phyloP scores from a whole-genome alignment of 768 basidiomycete species.

The Trametes coccinea region DNA sequence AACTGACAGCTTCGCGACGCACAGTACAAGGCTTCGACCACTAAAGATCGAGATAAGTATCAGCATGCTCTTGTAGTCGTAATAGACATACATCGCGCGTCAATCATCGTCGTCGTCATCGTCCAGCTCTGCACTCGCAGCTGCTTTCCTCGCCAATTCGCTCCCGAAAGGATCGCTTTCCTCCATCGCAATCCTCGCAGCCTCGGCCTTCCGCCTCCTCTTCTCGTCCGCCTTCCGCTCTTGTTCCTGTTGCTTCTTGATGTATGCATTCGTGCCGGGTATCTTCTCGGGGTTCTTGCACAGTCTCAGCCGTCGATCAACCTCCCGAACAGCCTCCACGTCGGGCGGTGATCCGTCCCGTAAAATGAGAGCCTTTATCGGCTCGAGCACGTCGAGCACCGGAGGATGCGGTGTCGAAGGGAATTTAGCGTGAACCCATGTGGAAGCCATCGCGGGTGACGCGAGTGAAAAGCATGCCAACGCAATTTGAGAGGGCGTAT shows the following conservation, averaged over 20 bases:
- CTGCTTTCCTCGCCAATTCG: conserved; percentile 39
- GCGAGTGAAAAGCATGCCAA: conserved; percentile 74
- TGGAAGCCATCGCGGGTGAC: conserved; percentile 54
- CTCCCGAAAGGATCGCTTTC: conserved; percentile 74
- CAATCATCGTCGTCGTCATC: conserved; percentile 50
- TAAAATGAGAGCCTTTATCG: conserved; percentile 58
- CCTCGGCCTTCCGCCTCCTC: conserved; percentile 46
- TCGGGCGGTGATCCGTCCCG: conserved; percentile 63
- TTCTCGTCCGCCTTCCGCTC: conserved; percentile 71
- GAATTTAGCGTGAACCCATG: conserved; percentile 58
- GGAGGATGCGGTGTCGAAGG: conserved; percentile 20
- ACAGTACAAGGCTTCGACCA: neutral
- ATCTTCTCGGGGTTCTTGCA: conserved; percentile 98
- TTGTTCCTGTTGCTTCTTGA: conserved; percentile 68
- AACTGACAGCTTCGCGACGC: conserved; percentile 2
- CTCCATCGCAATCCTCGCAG: conserved; percentile 55
- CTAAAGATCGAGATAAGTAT: neutral
- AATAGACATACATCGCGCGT: conserved; percentile 4
- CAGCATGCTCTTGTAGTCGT: neutral
- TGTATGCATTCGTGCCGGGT: conserved; percentile 81
- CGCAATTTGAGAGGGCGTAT: conserved; percentile 92
- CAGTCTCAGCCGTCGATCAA: conserved; percentile 81
- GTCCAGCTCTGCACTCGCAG: conserved; percentile 47
- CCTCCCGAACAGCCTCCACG: conserved; percentile 81
- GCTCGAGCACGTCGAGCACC: conserved; percentile 44